These are phyloP conservation scores for Aspergillus pseudoterreus DNA, from an alignment of 2,329 filamentous ascomycete genomes.

Conservation along the genomic window DNA sequence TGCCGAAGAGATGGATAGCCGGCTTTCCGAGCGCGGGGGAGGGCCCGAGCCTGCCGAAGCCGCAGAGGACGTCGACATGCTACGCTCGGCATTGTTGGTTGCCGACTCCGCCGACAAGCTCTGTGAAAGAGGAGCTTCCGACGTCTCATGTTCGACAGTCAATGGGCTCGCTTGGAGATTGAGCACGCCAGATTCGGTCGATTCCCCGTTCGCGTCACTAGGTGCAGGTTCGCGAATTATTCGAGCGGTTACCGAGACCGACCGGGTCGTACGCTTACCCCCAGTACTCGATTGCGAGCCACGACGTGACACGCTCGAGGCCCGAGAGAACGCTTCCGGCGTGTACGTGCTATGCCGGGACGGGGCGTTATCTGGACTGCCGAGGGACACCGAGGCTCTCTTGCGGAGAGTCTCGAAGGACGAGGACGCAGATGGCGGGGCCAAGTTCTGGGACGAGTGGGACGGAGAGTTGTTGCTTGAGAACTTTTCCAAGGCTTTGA, in stretches of 20 bases:
- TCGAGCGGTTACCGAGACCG: constrained; percentile 81
- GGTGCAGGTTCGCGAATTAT: constrained; percentile 64
- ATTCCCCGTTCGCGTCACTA: constrained; percentile 23
- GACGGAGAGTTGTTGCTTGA: constrained; percentile 50
- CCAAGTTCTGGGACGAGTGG: constrained; percentile 28
- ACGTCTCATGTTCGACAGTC: constrained; percentile 62
- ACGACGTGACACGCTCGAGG: constrained; percentile 28
- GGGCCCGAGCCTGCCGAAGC: constrained; percentile 36
- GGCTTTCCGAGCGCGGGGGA: constrained; percentile 45
- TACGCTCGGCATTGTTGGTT: constrained; percentile 27
- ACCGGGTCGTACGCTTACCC: constrained; percentile 50
- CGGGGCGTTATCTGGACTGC: constrained; percentile 20
- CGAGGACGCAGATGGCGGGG: constrained; percentile 57
- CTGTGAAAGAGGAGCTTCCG: constrained; percentile 26
- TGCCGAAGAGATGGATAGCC: constrained; percentile 37
- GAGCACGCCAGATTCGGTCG: constrained; percentile 30
- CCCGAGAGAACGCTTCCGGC: constrained; percentile 26
- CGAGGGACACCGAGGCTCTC: constrained; percentile 35
- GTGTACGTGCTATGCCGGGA: constrained; percentile 26
- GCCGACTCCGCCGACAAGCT: constrained; percentile 15
- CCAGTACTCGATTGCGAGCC: constrained; percentile 25
- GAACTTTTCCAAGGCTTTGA: constrained; percentile 86
- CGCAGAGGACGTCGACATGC: constrained; percentile 39
- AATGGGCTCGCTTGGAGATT: constrained; percentile 55
- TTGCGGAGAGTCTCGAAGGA: constrained; percentile 52